Base-by-base conservation (phyloP, 306 rosid species). In the Adenanthera pavonina region DNA sequence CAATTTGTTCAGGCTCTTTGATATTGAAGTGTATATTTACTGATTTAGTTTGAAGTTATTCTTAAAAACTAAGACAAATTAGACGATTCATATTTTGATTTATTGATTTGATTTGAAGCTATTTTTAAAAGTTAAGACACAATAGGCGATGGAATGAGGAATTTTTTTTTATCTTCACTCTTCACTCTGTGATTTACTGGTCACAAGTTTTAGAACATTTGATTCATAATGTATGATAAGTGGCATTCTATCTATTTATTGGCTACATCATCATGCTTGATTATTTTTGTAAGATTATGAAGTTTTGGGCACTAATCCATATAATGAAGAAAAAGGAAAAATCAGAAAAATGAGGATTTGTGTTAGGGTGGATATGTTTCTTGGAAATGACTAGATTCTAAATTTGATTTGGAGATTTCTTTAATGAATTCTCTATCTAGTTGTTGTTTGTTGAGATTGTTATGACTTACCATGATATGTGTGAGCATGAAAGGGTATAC, bases 181-280 rank as follows among this genome's bases (percentile, higher is more conserved):
- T 54, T 53, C 44, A 35, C 44, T 20, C 19, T 65, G 59, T 73
- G 51, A 52, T 41, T 74, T 30, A 52, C 69, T 74, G 19, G 80
- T 62, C 15, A 19, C 44, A 34, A 57, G 33, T 11, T 3, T 34
- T 79, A 41, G 62, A 65, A 43, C 49, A 19, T 64, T 43, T 43
- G 14, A 3, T 46, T 74, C 19, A 46, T 54, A 52, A 40, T 38
- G 62, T 67, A 33, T 74, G 49, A n/a, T 56, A 33, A 44, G 34
- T 17, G 30, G 9, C 53, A 66, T 67, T 54, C 34, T 54, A 44
- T 74, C 49, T n/a, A 36, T 68, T 74, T 1, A 33, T 41, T 66
- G 30, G 47, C 30, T 5, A 12, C 9, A 5, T 65, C 25, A 12
- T 52, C 33, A 69, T 44, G 76, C 52, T 75, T 54, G 65, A 36